Evolutionary conservation across 257 asterid genomes (phyloP), one percentile per base, ranked within the genome.

Genomic region (Rhazya stricta): DNA sequence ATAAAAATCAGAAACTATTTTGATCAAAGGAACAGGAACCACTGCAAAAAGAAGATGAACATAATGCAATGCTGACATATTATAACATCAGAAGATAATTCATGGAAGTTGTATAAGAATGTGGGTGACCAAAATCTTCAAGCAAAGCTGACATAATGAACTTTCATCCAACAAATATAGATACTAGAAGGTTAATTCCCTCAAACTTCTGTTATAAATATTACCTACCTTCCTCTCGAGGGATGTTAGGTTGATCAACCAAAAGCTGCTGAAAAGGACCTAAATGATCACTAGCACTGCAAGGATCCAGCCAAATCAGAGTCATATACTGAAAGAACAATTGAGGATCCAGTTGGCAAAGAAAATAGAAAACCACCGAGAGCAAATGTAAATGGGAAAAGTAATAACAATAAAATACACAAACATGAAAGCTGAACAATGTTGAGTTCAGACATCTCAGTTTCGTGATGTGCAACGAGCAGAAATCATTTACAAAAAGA

Each of bases 171-270:
- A 51, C 11, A 10, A 67, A n/a, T 25, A 27, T 16, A 65, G 23
- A 51, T 16, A 32, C 29, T 56, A 29, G 32, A 12, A 51, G 41
- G 19, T 12, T 15, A 6, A 48, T 48, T 71, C 66, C 2, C 18
- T 53, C 16, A 34, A 67, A 39, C 29, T 74, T 43, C 39, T 36
- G 50, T 3, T 37, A 62, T 57, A 65, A 57, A 5, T 29, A 37
- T 27, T 51, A 61, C 74, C 69, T 77, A 90, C 96, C 96, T 85
- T 90, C 97, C 34, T 92, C 97, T 51, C 74, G 84, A 25, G 89
- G 90, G 67, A 92, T 90, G 84, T 90, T 92, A 62, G 96, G 92
- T 74, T 90, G 97, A 89, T 92, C 97, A n/a, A 82, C 78, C 78
- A 92, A 75, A 75, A 92, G 89, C 75, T 86, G 91, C 71, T 83